Percentiles rank a stretch among this genome's conserved stretches.
Evolutionary conservation across 2,329 filamentous ascomycete species (phyloP).

Genomic region (Cadophora malorum): DNA sequence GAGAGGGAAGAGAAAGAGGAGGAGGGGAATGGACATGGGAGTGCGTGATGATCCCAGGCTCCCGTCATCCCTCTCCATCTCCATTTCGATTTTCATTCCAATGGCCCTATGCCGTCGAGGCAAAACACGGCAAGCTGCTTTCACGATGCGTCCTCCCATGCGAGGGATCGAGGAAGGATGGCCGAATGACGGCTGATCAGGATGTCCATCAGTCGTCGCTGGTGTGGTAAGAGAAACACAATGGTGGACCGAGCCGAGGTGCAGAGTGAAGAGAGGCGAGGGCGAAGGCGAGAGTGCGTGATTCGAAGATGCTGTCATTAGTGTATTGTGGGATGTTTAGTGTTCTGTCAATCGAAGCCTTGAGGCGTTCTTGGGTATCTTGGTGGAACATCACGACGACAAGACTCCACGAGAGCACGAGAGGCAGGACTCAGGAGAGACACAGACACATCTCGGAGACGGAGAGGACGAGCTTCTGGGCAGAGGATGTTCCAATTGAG

Average conservation of each 20-base stretch:
- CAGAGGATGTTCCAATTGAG: constrained; percentile 5
- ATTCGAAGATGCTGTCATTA: background rate
- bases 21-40: background rate
- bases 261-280: background rate
- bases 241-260: constrained; percentile 3
- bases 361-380: background rate
- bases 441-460: background rate
- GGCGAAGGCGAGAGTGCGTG: background rate
- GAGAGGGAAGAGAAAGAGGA: background rate
- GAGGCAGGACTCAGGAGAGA: background rate
- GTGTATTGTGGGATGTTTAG: background rate
- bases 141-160: background rate
- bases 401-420: background rate
- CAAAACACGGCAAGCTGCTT: constrained; percentile 9
- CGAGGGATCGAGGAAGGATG: background rate
- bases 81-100: background rate
- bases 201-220: background rate
- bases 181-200: background rate
- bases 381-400: background rate
- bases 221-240: constrained; percentile 4
- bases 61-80: background rate
- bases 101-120: background rate
- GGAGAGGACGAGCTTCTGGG: background rate
- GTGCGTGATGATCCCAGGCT: constrained; percentile 13
- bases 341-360: constrained; percentile 1